phyloP scores from a whole-genome alignment of 345 rosid genomes.

The Hibiscus mutabilis region DNA sequence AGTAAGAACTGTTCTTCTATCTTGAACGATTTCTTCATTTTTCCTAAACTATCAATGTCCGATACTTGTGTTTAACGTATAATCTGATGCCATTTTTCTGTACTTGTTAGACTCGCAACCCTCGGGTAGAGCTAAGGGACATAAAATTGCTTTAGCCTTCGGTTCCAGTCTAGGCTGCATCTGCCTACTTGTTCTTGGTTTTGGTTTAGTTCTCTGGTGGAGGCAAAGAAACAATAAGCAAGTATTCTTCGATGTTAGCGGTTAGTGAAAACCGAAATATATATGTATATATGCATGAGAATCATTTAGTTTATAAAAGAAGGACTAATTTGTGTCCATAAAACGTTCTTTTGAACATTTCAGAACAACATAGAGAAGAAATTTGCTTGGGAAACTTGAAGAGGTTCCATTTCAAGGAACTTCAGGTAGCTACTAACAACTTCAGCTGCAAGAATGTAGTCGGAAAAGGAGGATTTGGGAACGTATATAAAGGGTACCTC shows the following conservation, averaged over 20 bases:
- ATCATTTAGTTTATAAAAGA: background rate
- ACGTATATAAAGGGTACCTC: slow-evolving; percentile 83
- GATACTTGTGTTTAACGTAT: background rate
- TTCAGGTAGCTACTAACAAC: slow-evolving; percentile 72
- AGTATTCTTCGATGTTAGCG: slow-evolving; percentile 80
- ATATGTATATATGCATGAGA: background rate
- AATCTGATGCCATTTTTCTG: slow-evolving; percentile 14
- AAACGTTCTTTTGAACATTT: slow-evolving; percentile 8
- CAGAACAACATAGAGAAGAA: slow-evolving; percentile 66
- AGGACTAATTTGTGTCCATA: background rate
- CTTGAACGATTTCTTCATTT: slow-evolving; percentile 6
- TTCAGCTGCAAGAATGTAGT: slow-evolving; percentile 84
- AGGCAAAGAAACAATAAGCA: slow-evolving; percentile 72
- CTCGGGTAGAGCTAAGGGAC: slow-evolving; percentile 40
- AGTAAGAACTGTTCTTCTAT: slow-evolving; percentile 33
- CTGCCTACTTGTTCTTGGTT: slow-evolving; percentile 51
- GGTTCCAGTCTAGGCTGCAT: slow-evolving; percentile 64
- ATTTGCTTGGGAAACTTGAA: slow-evolving; percentile 73
- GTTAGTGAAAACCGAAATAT: slow-evolving; percentile 26
- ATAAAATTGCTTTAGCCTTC: slow-evolving; percentile 58
- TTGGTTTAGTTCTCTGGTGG: slow-evolving; percentile 75
- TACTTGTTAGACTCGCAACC: slow-evolving; percentile 39
- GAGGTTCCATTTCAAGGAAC: slow-evolving; percentile 84
- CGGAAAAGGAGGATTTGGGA: slow-evolving; percentile 92
- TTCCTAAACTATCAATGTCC: background rate